Percentiles rank a stretch among this genome's conserved stretches.
Conservation (phyloP, 139 green algal species). For the Chlorella sp. region DNA sequence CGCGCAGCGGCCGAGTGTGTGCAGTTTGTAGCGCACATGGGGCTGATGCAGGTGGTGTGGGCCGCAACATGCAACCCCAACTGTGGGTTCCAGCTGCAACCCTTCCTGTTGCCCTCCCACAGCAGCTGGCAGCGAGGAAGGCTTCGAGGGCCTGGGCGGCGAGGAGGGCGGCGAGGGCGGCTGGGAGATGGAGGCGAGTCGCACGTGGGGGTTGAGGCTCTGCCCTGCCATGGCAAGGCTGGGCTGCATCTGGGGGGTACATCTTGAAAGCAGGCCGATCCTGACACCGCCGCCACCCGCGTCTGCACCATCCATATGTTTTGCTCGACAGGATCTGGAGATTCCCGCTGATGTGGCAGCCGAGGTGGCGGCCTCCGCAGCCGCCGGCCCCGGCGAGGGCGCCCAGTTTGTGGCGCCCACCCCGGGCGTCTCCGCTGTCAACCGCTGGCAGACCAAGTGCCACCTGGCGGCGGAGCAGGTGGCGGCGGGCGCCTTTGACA, state of each 20-base stretch:
- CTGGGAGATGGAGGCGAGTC: slow-evolving; percentile 96
- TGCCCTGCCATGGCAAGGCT: no score
- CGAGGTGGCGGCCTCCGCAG: slow-evolving; percentile 51
- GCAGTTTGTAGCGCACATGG: no score
- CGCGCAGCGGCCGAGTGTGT: neutral
- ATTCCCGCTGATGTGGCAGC: slow-evolving; percentile 49
- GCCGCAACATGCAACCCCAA: no score
- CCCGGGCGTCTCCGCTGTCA: slow-evolving; percentile 73
- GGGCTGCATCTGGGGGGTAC: no score
- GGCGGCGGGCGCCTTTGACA: slow-evolving; percentile 89
- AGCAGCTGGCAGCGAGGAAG: slow-evolving; percentile 48
- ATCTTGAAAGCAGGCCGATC: no score
- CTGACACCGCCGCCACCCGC: no score
- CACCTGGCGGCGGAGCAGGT: slow-evolving; percentile 83
- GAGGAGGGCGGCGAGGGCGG: slow-evolving; percentile 75
- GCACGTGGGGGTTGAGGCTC: no score
- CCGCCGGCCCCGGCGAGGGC: slow-evolving; percentile 11
- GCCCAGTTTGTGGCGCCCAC: slow-evolving; percentile 83
- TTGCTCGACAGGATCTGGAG: slow-evolving; percentile 1
- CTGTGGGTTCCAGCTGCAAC: no score
- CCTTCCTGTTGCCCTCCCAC: neutral
- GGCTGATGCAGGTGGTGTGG: no score
- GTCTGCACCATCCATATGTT: no score
- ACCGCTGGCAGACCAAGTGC: slow-evolving; percentile 91
- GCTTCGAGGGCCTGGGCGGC: slow-evolving; percentile 46